Evolutionary conservation across 768 basidiomycete species (phyloP).

Genomic region (Naganishia randhawae): DNA sequence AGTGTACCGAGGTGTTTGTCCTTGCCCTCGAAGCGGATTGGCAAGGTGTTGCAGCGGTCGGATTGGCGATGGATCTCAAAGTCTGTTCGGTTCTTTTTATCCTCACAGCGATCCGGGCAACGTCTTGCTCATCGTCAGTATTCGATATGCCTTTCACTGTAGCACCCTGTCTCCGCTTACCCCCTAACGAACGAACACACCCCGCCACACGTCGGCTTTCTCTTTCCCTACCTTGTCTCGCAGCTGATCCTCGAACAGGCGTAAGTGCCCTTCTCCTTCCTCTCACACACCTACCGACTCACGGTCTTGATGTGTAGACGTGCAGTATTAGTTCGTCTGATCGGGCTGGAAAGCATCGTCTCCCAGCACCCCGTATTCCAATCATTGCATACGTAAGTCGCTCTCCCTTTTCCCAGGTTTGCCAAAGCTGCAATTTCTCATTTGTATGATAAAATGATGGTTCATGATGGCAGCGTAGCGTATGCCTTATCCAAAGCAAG

Average conservation of each 20-base stretch:
- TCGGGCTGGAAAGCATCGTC: conserved; percentile 3
- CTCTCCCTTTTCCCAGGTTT: background rate
- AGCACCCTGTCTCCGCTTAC: conserved; percentile 9
- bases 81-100: background rate
- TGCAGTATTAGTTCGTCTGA: background rate
- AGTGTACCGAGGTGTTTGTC: background rate
- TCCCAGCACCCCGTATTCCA: conserved; percentile 20
- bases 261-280: background rate
- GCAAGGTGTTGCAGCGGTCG: background rate
- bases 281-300: background rate
- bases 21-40: conserved; percentile 1
- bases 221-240: conserved; percentile 7
- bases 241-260: conserved; percentile 1
- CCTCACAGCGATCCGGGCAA: too few species aligned
- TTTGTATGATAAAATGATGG: background rate
- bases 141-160: background rate
- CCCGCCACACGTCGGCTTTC: conserved; percentile 11
- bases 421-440: background rate
- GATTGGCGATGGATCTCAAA: conserved; percentile 13
- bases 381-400: conserved; percentile 11
- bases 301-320: background rate
- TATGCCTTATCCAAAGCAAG: background rate
- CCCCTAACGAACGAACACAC: conserved; percentile 5
- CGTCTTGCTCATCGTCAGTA: too few species aligned
- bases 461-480: background rate